phyloP scores from a whole-genome alignment of 2,329 filamentous ascomycete species.

The Fusarium sp. region DNA sequence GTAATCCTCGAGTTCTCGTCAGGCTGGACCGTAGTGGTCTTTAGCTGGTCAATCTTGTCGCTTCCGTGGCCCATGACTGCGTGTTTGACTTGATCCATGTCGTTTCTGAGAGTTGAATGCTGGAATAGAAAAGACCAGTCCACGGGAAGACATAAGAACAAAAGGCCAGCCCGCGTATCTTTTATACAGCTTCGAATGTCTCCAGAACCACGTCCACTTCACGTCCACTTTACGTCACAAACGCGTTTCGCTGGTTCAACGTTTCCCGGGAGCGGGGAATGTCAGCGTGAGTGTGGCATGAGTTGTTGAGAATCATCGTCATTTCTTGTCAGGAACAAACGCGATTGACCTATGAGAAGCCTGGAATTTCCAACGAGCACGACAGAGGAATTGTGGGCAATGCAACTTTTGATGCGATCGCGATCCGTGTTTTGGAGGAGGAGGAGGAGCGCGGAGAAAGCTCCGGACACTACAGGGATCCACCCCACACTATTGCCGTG shows the following conservation, averaged over 20 bases:
- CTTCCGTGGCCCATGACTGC: slow-evolving; percentile 59
- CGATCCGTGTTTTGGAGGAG: neutral
- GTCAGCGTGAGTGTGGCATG: neutral
- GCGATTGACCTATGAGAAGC: slow-evolving; percentile 4
- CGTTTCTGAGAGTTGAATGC: neutral
- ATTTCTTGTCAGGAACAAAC: slow-evolving; percentile 19
- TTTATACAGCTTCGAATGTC: slow-evolving; percentile 1
- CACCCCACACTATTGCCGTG: slow-evolving; percentile 16
- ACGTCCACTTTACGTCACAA: slow-evolving; percentile 46
- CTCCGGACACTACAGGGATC: slow-evolving; percentile 13
- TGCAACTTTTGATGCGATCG: slow-evolving; percentile 6
- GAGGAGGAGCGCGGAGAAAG: neutral
- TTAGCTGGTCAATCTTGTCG: slow-evolving; percentile 75
- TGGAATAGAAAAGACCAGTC: neutral
- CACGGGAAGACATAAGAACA: rapidly evolving
- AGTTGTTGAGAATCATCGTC: slow-evolving; percentile 20
- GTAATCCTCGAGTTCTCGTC: slow-evolving; percentile 74
- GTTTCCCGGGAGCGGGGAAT: slow-evolving; percentile 17
- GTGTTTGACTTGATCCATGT: slow-evolving; percentile 53
- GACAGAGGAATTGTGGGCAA: neutral
- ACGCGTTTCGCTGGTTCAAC: slow-evolving; percentile 5
- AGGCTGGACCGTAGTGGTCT: slow-evolving; percentile 70
- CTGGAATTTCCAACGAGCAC: slow-evolving; percentile 17
- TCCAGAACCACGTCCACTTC: slow-evolving; percentile 19
- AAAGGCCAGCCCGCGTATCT: neutral